Evolutionary conservation across 495 filamentous ascomycete genomes (phyloP).

Genomic region (Mycothermus thermophilus): DNA sequence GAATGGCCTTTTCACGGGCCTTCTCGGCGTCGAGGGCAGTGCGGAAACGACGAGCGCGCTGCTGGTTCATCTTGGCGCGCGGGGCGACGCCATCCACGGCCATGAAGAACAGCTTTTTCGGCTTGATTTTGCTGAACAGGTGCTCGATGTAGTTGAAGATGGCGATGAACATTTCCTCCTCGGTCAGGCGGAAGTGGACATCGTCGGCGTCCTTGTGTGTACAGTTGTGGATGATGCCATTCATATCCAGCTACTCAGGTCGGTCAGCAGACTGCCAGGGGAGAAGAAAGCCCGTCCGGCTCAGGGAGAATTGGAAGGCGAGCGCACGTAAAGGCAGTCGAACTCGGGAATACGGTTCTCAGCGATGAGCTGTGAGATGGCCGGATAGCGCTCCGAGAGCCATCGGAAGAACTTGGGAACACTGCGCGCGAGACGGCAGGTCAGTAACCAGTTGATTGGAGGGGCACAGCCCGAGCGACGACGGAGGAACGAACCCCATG

Average conservation of each 20-base stretch:
- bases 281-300: neutral
- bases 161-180: conserved; percentile 97
- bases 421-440: conserved; percentile 43
- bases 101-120: conserved; percentile 98
- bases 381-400: conserved; percentile 97
- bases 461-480: neutral
- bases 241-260: conserved; percentile 71
- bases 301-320: conserved; percentile 5
- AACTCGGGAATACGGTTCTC: conserved; percentile 99
- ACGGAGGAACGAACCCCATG: conserved; percentile 17
- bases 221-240: conserved; percentile 99
- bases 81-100: conserved; percentile 96
- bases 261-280: conserved; percentile 9
- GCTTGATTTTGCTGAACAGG: conserved; percentile 96
- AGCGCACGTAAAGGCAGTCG: conserved; percentile 76
- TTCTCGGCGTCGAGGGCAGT: conserved; percentile 84
- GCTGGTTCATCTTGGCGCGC: conserved; percentile 99
- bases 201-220: conserved; percentile 92
- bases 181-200: conserved; percentile 80
- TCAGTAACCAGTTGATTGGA: neutral
- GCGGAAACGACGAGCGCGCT: conserved; percentile 87
- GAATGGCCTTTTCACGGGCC: conserved; percentile 78
- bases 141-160: conserved; percentile 99
- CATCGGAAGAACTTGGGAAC: conserved; percentile 89
- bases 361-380: conserved; percentile 96